These are phyloP conservation scores for Casuarina glauca DNA, from an alignment of 306 rosid genomes.

Conservation along the genomic window DNA sequence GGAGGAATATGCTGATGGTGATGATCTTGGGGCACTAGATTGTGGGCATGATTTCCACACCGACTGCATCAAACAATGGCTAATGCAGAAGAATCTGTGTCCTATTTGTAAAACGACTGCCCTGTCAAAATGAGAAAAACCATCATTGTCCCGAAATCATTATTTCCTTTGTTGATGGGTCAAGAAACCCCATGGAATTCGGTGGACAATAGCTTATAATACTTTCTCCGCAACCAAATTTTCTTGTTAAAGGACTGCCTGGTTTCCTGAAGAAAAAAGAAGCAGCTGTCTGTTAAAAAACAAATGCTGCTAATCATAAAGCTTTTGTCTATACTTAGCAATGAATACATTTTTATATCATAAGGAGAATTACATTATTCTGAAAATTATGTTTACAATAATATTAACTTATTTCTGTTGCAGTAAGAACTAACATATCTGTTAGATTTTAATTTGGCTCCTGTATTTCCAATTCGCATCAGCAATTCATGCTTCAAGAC, in stretches of 20 bases:
- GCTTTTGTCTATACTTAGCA: conserved; percentile 18
- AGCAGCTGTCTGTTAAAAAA: neutral
- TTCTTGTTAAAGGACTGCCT: conserved; percentile 16
- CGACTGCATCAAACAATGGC: conserved; percentile 83
- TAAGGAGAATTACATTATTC: conserved; percentile 11
- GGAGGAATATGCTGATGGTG: conserved; percentile 72
- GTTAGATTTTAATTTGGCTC: neutral
- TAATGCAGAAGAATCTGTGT: conserved; percentile 79
- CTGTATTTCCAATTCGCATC: no score
- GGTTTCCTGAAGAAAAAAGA: conserved; percentile 18
- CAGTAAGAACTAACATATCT: neutral
- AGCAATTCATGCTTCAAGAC: neutral
- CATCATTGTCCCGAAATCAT: conserved; percentile 23
- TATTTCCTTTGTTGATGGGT: conserved; percentile 25
- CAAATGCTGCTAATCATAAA: conserved; percentile 15
- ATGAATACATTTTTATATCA: conserved; percentile 18
- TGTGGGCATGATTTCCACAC: conserved; percentile 89
- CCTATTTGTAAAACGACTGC: conserved; percentile 88
- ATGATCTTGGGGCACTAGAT: conserved; percentile 66
- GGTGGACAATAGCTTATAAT: conserved; percentile 17
- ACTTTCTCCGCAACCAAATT: conserved; percentile 18
- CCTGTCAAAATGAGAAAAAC: conserved; percentile 49
- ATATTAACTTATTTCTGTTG: neutral
- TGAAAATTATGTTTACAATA: neutral
- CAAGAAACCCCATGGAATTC: conserved; percentile 9